Evolutionary conservation across 2,329 filamentous ascomycete species (phyloP).

Genomic region (Hawksworthiomyces lignivorus): DNA sequence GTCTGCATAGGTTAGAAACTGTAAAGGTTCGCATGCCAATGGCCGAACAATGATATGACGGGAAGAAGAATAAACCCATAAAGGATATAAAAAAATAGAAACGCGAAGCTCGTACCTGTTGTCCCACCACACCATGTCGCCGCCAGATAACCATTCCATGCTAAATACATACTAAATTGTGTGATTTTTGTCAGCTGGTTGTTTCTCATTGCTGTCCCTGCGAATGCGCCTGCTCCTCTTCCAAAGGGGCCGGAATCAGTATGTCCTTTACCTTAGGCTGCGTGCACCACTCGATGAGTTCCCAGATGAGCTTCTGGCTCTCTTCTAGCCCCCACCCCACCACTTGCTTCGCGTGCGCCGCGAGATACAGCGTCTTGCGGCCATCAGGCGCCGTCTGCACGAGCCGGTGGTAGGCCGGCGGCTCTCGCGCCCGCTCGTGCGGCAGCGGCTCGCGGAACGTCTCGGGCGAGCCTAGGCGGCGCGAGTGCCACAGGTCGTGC

Average conservation of each 20-base stretch:
- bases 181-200: no score
- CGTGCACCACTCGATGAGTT: slow-evolving; percentile 1
- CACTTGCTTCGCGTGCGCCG: not conserved
- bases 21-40: no score
- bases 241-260: no score
- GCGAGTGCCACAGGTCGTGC: slow-evolving; percentile 6
- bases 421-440: not conserved
- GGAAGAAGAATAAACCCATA: no score
- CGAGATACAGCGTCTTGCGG: slow-evolving; percentile 1
- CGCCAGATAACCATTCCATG: not conserved
- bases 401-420: not conserved
- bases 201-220: no score
- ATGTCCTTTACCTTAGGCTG: no score
- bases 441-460: not conserved
- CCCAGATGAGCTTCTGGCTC: slow-evolving; percentile 1
- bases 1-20: no score
- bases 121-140: slow-evolving; percentile 5
- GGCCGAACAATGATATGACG: no score
- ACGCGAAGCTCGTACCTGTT: no score
- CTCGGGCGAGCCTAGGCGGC: slow-evolving; percentile 1
- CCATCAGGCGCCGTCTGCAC: slow-evolving; percentile 1
- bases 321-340: not conserved
- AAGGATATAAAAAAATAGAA: no score
- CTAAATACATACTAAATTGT: slow-evolving; percentile 1
- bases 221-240: no score